Conservation (phyloP, 2,329 filamentous ascomycete species). For the Penicillium concentricum region DNA sequence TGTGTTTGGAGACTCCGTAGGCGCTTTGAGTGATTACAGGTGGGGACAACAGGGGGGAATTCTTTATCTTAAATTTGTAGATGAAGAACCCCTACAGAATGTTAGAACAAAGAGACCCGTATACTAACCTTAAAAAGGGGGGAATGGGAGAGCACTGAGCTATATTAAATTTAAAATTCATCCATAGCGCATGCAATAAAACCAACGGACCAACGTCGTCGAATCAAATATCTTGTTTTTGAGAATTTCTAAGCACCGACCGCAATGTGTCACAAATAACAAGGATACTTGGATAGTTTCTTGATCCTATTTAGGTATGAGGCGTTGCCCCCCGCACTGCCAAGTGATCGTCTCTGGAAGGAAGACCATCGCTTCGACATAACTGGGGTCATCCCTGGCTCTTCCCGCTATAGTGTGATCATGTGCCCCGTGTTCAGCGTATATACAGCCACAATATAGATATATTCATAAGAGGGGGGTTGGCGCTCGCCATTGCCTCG, state of each 20-base stretch:
- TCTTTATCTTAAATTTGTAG: not conserved
- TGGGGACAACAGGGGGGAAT: not conserved
- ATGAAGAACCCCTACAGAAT: not conserved
- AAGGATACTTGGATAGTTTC: not conserved
- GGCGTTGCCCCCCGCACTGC: constrained; percentile 9
- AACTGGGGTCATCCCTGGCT: not conserved
- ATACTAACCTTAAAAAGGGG: not conserved
- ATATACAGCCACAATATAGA: not conserved
- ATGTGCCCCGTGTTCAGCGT: not conserved
- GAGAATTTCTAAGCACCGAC: not conserved
- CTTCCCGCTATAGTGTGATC: not conserved
- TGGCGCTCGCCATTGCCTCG: too few relatives aligned
- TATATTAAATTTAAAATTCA: constrained; percentile 4
- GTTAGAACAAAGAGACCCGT: not conserved
- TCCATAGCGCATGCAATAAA: constrained; percentile 4
- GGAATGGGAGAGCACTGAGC: not conserved
- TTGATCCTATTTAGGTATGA: not conserved
- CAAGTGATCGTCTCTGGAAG: constrained; percentile 2
- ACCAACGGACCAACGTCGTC: not conserved
- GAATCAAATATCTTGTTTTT: not conserved
- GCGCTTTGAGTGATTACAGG: not conserved
- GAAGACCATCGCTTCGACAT: not conserved
- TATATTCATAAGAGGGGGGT: too few relatives aligned
- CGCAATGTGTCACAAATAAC: not conserved
- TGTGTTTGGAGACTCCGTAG: not conserved